These are phyloP conservation scores for Theileria orientalis DNA, from an alignment of 169 alveolate genomes.

Conservation along the genomic window DNA sequence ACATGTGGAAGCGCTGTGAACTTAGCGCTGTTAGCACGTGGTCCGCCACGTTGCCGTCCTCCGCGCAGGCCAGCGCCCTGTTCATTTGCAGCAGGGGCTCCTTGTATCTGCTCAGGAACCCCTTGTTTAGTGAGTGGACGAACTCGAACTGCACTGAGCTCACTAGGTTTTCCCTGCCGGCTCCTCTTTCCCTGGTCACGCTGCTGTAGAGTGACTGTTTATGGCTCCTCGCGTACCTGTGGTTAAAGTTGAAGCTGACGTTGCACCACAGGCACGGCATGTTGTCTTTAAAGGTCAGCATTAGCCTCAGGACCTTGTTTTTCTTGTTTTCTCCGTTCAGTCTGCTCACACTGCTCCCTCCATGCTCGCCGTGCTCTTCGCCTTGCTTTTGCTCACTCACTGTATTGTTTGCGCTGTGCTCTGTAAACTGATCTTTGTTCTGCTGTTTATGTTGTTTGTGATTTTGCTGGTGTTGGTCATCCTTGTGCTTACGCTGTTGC, in stretches of 20 bases:
- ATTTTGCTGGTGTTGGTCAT: too few species aligned
- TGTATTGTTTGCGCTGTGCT: neutral
- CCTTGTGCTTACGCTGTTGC: too few species aligned
- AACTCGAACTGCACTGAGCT: constrained; percentile 1
- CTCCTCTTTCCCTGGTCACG: neutral
- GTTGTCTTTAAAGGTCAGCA: constrained; percentile 10
- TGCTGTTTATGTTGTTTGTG: too few species aligned
- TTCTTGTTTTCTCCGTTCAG: neutral
- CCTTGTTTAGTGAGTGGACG: neutral
- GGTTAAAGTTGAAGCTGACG: constrained; percentile 1
- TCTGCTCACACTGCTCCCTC: neutral
- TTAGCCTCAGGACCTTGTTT: neutral
- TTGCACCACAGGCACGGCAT: constrained; percentile 11
- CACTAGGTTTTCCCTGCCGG: neutral
- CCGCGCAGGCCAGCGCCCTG: neutral
- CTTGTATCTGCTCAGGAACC: neutral
- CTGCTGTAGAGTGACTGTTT: neutral
- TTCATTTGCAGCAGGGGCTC: neutral
- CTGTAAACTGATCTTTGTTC: neutral
- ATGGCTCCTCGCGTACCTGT: neutral
- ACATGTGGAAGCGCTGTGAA: constrained; percentile 7
- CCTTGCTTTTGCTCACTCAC: too few species aligned
- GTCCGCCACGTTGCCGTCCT: neutral
- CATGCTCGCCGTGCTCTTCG: too few species aligned
- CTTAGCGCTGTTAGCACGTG: neutral